A percentile compares a stretch with the other conserved stretches of the same genome.
Conservation (phyloP, 495 filamentous ascomycete species). For the Tuber aestivum region DNA sequence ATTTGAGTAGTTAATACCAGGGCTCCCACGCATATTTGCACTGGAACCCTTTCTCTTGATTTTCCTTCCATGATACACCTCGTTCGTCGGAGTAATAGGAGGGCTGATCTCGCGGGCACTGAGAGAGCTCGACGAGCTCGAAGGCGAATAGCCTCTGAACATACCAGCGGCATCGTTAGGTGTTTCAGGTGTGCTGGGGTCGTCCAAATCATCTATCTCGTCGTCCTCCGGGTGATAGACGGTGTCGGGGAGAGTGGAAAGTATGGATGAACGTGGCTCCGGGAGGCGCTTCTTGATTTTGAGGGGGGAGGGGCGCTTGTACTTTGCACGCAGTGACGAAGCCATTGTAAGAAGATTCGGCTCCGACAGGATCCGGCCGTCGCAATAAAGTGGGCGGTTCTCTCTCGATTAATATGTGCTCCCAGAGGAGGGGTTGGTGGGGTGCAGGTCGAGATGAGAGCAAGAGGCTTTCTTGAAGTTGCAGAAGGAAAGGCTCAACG, state of each 20-base stretch:
- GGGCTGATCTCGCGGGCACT: constrained; percentile 4
- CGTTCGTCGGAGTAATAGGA: constrained; percentile 11
- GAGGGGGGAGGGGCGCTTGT: constrained; percentile 17
- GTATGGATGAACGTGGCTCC: constrained; percentile 13
- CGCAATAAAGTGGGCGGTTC: background rate
- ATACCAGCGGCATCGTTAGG: constrained; percentile 6
- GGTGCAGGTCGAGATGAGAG: background rate
- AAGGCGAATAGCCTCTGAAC: constrained; percentile 2
- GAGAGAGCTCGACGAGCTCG: constrained; percentile 2
- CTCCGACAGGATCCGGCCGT: background rate
- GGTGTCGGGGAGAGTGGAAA: constrained; percentile 23
- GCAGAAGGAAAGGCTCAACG: background rate
- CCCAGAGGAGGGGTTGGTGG: background rate
- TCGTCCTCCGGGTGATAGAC: constrained; percentile 33
- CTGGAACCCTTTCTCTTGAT: constrained; percentile 1
- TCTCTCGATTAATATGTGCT: background rate
- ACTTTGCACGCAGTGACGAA: constrained; percentile 10
- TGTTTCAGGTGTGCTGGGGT: constrained; percentile 4
- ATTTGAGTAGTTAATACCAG: constrained; percentile 4
- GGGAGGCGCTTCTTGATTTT: constrained; percentile 18
- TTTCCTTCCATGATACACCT: constrained; percentile 4
- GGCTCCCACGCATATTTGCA: constrained; percentile 6
- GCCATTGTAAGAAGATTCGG: background rate
- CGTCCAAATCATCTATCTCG: constrained; percentile 17
- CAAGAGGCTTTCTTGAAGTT: background rate